Base-by-base conservation (phyloP, 2,329 filamentous ascomycete genomes). In the Phoma herbarum region DNA sequence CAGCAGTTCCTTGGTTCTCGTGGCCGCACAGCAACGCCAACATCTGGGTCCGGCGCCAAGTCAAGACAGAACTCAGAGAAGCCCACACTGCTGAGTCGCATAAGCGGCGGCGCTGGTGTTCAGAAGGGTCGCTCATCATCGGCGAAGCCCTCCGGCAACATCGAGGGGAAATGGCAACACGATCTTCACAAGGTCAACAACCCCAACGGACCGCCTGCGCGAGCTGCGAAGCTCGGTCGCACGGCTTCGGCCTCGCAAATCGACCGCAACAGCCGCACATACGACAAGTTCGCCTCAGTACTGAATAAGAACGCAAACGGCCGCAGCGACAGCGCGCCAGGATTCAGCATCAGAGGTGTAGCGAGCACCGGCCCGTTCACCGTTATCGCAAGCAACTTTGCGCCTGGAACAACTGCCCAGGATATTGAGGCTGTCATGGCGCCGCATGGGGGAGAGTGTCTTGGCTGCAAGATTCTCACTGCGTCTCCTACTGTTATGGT, bases 371-470 rank as follows among this genome's bases (percentile, higher is more conserved):
- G 90, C 0, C 90, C 90, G 1, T 91, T 86, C 67, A 84, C 86
- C 18, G 85, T 95, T 23, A 85, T 92, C 73, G 90, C 89, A 2
- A 89, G 91, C 76, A 95, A 95, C 80, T 92, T 95, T 73, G 91
- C 91, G 12, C 86, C 86, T 2, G 91, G 91, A 35, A 95, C 91
- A 0, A 93, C 91, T 7, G 89, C 89, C 1, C 90, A 89, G 28
- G 91, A 95, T 71, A 92, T 95, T 59, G 90, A 93, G 80, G 90
- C 88, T 67, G 91, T 91, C 56, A 88, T 95, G 86, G 85, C 84
- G n/a, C 87, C 87, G 0, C 80, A 91, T n/a, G 90, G 89, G 37
- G 85, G 84, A 29, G 82, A 88, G 60, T 66, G 92, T 69, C 72
- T 84, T 23, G 86, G 84, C 69, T 94, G 91, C 78, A 84, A 82